phyloP scores from a whole-genome alignment of 192 early-diverging fungal genomes.

The Powellomyces hirtus region DNA sequence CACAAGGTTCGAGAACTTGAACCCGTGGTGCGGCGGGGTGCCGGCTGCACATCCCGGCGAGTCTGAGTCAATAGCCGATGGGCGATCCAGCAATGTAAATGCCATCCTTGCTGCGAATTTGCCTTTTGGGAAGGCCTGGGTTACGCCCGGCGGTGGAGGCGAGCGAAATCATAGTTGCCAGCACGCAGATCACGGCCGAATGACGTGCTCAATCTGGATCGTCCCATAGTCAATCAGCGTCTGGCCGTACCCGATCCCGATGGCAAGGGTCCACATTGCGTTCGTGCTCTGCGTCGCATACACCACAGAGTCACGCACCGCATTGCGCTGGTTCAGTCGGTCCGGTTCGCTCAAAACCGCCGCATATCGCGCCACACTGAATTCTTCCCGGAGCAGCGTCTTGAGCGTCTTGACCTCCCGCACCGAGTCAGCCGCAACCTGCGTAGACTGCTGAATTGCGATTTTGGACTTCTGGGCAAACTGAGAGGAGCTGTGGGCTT shows the following conservation, averaged over 20 bases:
- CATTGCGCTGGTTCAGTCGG: slow-evolving; percentile 7
- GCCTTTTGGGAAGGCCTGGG: no score
- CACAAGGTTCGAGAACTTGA: no score
- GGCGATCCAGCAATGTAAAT: no score
- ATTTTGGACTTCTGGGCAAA: slow-evolving; percentile 14
- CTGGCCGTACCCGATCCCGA: not conserved
- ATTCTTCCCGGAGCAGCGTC: slow-evolving; percentile 11
- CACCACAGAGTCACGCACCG: slow-evolving; percentile 7
- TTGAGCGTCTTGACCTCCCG: slow-evolving; percentile 23
- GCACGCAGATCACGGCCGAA: no score
- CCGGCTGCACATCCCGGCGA: no score
- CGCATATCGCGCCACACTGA: not conserved
- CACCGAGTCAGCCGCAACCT: slow-evolving; percentile 14
- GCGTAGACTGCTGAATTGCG: slow-evolving; percentile 1
- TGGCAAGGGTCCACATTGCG: not conserved
- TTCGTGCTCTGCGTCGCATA: not conserved
- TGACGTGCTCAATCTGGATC: not conserved
- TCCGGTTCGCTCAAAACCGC: slow-evolving; percentile 13
- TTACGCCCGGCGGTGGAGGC: no score
- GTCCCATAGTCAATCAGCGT: not conserved
- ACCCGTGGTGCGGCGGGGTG: no score
- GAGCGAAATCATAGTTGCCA: no score
- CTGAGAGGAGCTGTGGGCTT: not conserved
- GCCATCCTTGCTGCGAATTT: no score
- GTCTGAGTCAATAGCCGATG: no score